Evolutionary conservation across 169 alveolate species (phyloP).

Genomic region (Plasmodium coatneyi): DNA sequence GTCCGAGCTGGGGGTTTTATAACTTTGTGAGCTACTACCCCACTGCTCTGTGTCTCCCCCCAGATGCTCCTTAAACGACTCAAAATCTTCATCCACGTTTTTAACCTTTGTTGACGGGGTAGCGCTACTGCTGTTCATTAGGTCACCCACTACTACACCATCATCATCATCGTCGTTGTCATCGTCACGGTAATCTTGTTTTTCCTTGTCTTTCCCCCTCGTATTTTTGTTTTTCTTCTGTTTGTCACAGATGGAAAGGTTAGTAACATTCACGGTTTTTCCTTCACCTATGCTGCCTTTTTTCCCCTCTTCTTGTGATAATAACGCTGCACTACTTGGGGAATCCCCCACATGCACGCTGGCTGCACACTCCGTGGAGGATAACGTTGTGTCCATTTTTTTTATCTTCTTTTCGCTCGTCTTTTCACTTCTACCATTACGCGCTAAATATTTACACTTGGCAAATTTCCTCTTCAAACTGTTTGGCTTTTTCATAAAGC

Average conservation of each 20-base stretch:
- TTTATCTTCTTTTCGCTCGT: neutral
- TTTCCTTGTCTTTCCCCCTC: neutral
- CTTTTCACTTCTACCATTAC: slow-evolving; percentile 17
- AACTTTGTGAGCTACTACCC: slow-evolving; percentile 3
- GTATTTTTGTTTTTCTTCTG: neutral
- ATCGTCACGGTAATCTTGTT: neutral
- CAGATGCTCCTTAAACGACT: neutral
- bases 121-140: neutral
- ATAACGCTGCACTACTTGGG: neutral
- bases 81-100: slow-evolving; percentile 6
- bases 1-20: neutral
- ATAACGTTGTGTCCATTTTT: neutral
- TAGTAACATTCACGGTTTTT: neutral
- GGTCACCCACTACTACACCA: neutral
- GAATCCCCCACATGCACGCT: neutral
- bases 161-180: neutral
- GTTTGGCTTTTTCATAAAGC: slow-evolving; percentile 42
- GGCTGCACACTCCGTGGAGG: neutral
- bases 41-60: neutral
- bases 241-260: neutral
- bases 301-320: neutral
- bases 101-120: neutral
- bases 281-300: neutral
- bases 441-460: slow-evolving; percentile 42
- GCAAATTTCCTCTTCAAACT: slow-evolving; percentile 31